phyloP scores from a whole-genome alignment of 202 grass and related monocot species.

The Miscanthus sacchariflorus region DNA sequence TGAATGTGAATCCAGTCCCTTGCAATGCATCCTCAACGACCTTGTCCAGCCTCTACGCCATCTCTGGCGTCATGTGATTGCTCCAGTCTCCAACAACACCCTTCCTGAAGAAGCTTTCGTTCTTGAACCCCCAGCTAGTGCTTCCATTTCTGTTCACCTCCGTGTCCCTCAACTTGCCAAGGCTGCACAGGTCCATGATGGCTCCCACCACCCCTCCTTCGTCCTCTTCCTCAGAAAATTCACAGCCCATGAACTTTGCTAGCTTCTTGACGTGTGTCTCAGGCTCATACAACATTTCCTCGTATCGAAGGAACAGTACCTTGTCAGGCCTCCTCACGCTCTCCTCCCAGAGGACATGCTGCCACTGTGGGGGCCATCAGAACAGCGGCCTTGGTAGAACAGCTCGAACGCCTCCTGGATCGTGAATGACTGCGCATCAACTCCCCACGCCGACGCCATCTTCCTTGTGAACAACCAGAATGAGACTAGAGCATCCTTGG shows the following conservation, averaged over 20 bases:
- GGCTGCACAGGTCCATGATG: slow-evolving; percentile 2
- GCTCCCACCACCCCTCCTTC: neutral
- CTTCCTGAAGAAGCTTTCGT: neutral
- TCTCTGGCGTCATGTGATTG: neutral
- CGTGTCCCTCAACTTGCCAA: neutral
- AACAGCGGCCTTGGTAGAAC: neutral
- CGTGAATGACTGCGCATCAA: neutral
- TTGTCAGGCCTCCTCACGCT: neutral
- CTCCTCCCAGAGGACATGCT: slow-evolving; percentile 23
- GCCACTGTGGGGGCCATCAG: neutral
- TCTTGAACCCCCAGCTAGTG: neutral
- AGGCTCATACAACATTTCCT: slow-evolving; percentile 10
- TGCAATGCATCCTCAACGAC: neutral
- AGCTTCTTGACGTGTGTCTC: neutral
- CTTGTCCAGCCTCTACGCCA: neutral
- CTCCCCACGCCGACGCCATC: no score
- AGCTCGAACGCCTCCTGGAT: neutral
- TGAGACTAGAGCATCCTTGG: slow-evolving; percentile 8
- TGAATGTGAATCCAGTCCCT: neutral
- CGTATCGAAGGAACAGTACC: neutral
- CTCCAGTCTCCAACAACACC: neutral
- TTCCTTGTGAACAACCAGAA: neutral
- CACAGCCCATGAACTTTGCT: slow-evolving; percentile 34
- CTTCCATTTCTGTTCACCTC: neutral
- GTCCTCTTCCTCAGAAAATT: slow-evolving; percentile 36